Conservation (phyloP, 768 basidiomycete species). For the Termitomyces sp. region DNA sequence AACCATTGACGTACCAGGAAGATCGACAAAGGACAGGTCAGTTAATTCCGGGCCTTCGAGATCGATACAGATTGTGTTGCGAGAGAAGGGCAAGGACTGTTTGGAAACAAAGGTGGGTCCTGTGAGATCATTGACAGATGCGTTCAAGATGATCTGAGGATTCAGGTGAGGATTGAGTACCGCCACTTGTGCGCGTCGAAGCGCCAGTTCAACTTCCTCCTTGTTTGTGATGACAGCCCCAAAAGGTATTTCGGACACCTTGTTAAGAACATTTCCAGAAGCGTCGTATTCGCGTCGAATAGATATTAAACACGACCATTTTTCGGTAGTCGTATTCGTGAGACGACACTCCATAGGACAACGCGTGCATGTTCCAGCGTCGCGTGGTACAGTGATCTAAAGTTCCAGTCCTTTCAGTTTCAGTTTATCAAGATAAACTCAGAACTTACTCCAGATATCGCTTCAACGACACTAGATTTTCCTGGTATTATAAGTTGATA, state of each 20-base stretch:
- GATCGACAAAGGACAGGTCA: slow-evolving; percentile 39
- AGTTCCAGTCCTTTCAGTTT: not conserved
- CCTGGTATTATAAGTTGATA: slow-evolving; percentile 17
- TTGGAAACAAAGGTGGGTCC: slow-evolving; percentile 2
- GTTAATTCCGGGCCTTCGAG: slow-evolving; percentile 36
- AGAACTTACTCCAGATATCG: slow-evolving; percentile 42
- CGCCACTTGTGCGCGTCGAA: slow-evolving; percentile 41
- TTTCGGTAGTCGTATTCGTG: slow-evolving; percentile 17
- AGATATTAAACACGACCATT: slow-evolving; percentile 39
- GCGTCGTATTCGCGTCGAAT: slow-evolving; percentile 41
- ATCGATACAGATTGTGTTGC: slow-evolving; percentile 41
- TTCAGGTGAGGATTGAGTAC: slow-evolving; percentile 21
- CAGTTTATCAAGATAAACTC: not conserved
- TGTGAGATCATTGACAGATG: slow-evolving; percentile 27
- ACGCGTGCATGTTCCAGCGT: slow-evolving; percentile 46
- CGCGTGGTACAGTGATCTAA: slow-evolving; percentile 48
- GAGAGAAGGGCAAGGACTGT: slow-evolving; percentile 30
- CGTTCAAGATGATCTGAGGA: slow-evolving; percentile 3
- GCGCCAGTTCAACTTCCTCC: slow-evolving; percentile 36
- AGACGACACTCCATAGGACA: slow-evolving; percentile 39
- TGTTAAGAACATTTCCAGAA: slow-evolving; percentile 24
- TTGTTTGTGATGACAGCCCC: slow-evolving; percentile 32
- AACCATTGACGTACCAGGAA: slow-evolving; percentile 30
- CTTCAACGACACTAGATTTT: slow-evolving; percentile 48
- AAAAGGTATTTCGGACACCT: slow-evolving; percentile 21